phyloP scores from a whole-genome alignment of 345 rosid genomes.

The Populus davidiana region DNA sequence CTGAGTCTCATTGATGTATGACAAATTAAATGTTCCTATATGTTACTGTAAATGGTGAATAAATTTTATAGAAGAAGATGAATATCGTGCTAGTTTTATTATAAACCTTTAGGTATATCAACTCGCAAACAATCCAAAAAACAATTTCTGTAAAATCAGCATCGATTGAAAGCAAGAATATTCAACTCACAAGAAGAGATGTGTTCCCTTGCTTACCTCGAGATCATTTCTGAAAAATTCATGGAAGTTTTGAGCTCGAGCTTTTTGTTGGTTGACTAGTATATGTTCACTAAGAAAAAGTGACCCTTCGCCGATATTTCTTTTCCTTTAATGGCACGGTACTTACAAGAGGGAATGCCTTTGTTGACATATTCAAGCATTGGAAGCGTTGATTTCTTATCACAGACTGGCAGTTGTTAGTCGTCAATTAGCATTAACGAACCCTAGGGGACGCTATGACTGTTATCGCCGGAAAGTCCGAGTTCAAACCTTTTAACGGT shows the following conservation, averaged over 20 bases:
- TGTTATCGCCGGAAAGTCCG: too few relatives aligned
- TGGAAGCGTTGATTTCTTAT: background rate
- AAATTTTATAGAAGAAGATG: background rate
- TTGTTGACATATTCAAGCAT: background rate
- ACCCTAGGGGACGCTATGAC: too few relatives aligned
- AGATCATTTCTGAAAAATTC: background rate
- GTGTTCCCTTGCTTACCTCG: too few relatives aligned
- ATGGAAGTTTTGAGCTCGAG: background rate
- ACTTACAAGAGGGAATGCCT: background rate
- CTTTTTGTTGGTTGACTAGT: background rate
- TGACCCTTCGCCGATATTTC: background rate
- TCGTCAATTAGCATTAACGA: too few relatives aligned
- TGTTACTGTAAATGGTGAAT: background rate
- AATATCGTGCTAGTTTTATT: background rate
- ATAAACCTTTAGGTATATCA: background rate
- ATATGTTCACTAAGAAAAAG: background rate
- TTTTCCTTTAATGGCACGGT: background rate
- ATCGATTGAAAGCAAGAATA: too few relatives aligned
- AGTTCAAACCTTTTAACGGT: too few relatives aligned
- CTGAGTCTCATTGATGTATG: background rate
- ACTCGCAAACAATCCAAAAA: background rate
- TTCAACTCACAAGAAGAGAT: too few relatives aligned
- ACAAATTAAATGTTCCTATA: background rate
- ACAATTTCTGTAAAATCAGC: too few relatives aligned
- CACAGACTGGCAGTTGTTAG: background rate